Percentiles rank a stretch among this genome's conserved stretches.
Conservation (phyloP, 2,329 filamentous ascomycete species). For the Botrytis cinerea region DNA sequence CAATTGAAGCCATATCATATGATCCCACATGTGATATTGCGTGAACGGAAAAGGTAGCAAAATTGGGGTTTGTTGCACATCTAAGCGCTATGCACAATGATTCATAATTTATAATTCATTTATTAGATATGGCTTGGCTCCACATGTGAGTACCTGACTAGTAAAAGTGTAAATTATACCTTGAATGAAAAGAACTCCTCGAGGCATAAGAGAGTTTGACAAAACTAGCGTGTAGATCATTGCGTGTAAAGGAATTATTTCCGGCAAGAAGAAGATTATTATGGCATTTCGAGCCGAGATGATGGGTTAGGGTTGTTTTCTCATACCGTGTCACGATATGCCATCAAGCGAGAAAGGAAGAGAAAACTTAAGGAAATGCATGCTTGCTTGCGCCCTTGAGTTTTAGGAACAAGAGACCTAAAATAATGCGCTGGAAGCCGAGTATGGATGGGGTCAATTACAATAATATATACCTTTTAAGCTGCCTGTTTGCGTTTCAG, state of each 20-base stretch:
- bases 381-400: neutral
- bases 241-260: neutral
- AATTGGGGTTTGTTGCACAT: neutral
- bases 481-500: neutral
- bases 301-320: neutral
- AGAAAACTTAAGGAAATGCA: neutral
- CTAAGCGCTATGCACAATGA: neutral
- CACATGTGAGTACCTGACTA: neutral
- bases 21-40: neutral
- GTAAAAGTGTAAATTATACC: rapidly evolving
- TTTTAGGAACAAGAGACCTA: neutral
- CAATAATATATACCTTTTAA: neutral
- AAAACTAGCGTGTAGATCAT: neutral
- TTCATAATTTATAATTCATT: neutral
- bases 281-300: neutral
- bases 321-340: neutral
- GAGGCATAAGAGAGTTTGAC: neutral
- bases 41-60: neutral
- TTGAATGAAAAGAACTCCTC: neutral
- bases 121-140: neutral
- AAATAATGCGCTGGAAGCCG: neutral
- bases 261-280: no score
- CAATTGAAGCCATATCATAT: neutral
- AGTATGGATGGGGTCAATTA: rapidly evolving
- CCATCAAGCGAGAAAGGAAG: neutral